Evolutionary conservation across 2,329 filamentous ascomycete genomes (phyloP), one percentile per base, ranked within the genome.

Genomic region (Xylariaceae sp.): DNA sequence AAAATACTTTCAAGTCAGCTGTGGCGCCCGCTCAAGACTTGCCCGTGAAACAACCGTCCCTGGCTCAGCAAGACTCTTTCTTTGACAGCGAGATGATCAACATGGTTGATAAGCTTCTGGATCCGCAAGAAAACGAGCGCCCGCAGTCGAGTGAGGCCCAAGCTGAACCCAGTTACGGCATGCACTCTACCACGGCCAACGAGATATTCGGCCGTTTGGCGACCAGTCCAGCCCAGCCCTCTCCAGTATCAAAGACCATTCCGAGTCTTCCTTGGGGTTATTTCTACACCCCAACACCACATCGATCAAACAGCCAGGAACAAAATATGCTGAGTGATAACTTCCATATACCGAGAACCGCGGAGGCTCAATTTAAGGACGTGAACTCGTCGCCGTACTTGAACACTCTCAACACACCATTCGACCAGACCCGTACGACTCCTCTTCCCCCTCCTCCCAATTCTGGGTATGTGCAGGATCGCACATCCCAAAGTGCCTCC

Each of bases 261-360:
- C 70, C 70, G 4, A 68, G 56, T 38, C 63, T 79, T 27, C 76
- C 77, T 2, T 80, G 77, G 77, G 65, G 66, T 14, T 76, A 74
- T 64, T 74, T 77, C 45, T 64, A 62, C 33, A 54, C 50, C 3
- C 59, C 61, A 25, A 54, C 50, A n/a, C 55, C 57, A 4, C 55
- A 54, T 42, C 53, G 52, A 32, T 49, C 59, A 14, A 44, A 41
- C 25, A 57, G 52, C 32, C 55, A 53, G 44, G 52, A 55, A 17
- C 52, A 55, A 14, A 56, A 56, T 29, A 47, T 52, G 23, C 37
- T 54, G 12, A 40, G 37, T 21, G 22, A 49, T 7, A 51, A 49
- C 41, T 51, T 50, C 8, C 46, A 52, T 25, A 57, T 59, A 44
- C 59, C 60, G 11, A 56, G 58, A 45, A 60, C 53, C 33, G 48